phyloP scores from a whole-genome alignment of 2,329 filamentous ascomycete species.

The Rutstroemia sp. region DNA sequence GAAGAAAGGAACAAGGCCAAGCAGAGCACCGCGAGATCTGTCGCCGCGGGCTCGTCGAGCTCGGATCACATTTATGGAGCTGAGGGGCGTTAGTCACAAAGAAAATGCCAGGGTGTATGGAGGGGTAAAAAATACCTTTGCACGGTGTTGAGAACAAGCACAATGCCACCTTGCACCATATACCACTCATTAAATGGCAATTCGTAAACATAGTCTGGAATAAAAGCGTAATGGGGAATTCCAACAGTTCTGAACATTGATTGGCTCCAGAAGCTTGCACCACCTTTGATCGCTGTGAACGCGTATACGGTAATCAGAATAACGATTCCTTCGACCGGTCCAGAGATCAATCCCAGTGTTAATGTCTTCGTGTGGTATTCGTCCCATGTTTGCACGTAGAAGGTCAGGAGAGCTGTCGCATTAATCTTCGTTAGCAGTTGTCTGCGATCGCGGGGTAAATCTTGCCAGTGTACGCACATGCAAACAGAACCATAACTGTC shows the following conservation, averaged over 20 bases:
- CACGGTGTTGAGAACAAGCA: constrained; percentile 79
- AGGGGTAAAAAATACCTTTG: constrained; percentile 41
- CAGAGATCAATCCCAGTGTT: constrained; percentile 84
- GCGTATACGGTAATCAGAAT: constrained; percentile 76
- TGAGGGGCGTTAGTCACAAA: constrained; percentile 28
- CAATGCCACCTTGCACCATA: constrained; percentile 73
- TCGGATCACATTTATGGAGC: constrained; percentile 74
- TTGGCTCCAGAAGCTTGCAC: constrained; percentile 88
- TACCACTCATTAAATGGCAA: constrained; percentile 90
- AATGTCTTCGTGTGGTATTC: constrained; percentile 97
- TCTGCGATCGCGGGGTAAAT: not conserved
- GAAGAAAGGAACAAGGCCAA: constrained; percentile 78
- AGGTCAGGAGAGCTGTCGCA: constrained; percentile 72
- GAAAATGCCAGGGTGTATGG: constrained; percentile 16
- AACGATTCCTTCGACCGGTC: constrained; percentile 89
- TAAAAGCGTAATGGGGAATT: constrained; percentile 52
- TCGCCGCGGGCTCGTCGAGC: constrained; percentile 70
- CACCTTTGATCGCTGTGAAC: constrained; percentile 76
- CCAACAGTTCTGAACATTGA: constrained; percentile 69
- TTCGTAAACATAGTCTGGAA: constrained; percentile 67
- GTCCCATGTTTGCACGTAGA: constrained; percentile 98
- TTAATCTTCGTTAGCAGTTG: constrained; percentile 8
- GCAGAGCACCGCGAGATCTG: constrained; percentile 63
- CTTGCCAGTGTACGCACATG: constrained; percentile 45
- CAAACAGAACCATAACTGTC: constrained; percentile 77